phyloP scores from a whole-genome alignment of 345 rosid genomes.

The Gossypium bickii region DNA sequence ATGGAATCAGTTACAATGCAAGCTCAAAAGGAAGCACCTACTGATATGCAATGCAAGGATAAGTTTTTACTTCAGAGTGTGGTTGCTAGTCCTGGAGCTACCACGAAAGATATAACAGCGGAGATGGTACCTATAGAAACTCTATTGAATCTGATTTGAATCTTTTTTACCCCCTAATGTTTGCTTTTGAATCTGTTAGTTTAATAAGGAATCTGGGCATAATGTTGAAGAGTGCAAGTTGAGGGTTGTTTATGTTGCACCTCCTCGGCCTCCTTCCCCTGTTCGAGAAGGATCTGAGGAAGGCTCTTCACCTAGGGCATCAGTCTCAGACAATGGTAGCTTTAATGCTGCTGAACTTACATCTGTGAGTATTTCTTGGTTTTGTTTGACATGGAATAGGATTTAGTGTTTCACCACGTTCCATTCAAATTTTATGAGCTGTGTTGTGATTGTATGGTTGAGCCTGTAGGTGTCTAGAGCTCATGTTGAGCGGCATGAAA shows the following conservation, averaged over 20 bases:
- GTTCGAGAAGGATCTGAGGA: constrained; percentile 81
- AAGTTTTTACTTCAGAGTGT: constrained; percentile 82
- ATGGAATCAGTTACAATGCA: constrained; percentile 77
- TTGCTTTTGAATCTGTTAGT: constrained; percentile 28
- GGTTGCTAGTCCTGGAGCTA: constrained; percentile 48
- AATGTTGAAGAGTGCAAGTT: constrained; percentile 65
- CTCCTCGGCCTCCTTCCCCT: constrained; percentile 67
- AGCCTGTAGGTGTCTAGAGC: constrained; percentile 47
- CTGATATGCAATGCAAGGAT: constrained; percentile 85
- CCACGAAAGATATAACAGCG: constrained; percentile 55
- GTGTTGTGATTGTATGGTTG: background rate
- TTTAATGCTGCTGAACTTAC: constrained; percentile 42
- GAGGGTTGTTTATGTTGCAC: constrained; percentile 80
- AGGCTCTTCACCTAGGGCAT: constrained; percentile 70
- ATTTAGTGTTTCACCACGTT: background rate
- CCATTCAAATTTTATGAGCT: constrained; percentile 13
- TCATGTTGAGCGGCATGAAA: constrained; percentile 38
- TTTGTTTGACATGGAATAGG: background rate
- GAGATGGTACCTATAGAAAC: constrained; percentile 51
- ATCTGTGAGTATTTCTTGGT: constrained; percentile 42
- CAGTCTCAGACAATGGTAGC: constrained; percentile 56
- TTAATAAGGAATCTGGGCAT: constrained; percentile 61
- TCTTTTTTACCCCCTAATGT: background rate
- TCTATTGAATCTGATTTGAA: background rate
- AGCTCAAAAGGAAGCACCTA: constrained; percentile 80